Percentiles rank a stretch among this genome's conserved stretches.
phyloP scores from a whole-genome alignment of 306 rosid genomes.

The Notholithocarpus densiflorus region DNA sequence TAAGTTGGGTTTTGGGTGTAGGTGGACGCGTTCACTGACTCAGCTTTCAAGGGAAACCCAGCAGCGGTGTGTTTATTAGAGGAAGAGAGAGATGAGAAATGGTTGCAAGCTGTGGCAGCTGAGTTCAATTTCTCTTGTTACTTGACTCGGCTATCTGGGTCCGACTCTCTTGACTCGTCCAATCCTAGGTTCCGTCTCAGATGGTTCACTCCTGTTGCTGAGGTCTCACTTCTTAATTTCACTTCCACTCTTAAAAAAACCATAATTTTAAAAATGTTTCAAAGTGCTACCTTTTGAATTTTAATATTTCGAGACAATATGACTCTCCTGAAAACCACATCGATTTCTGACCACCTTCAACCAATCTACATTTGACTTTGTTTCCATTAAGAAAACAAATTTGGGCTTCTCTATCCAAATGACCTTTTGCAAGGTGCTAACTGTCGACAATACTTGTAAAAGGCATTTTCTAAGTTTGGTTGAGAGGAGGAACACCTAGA shows the following conservation, averaged over 20 bases:
- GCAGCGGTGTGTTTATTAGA: constrained; percentile 68
- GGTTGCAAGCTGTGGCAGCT: constrained; percentile 58
- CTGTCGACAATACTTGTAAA: too few relatives aligned
- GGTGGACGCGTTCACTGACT: constrained; percentile 71
- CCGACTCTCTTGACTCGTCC: constrained; percentile 16
- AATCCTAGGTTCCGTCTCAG: constrained; percentile 58
- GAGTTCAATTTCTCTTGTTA: constrained; percentile 61
- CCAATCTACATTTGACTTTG: too few relatives aligned
- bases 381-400: too few relatives aligned
- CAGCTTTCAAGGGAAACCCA: constrained; percentile 72
- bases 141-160: constrained; percentile 31
- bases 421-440: too few relatives aligned
- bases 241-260: background rate
- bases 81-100: constrained; percentile 48
- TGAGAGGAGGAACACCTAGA: too few relatives aligned
- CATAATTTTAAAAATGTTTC: background rate
- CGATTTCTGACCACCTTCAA: too few relatives aligned
- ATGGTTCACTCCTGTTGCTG: constrained; percentile 74
- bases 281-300: background rate
- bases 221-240: constrained; percentile 40
- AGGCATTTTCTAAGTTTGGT: too few relatives aligned
- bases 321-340: too few relatives aligned
- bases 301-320: too few relatives aligned
- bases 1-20: constrained; percentile 8
- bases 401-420: too few relatives aligned